phyloP scores from a whole-genome alignment of 495 filamentous ascomycete genomes.

The Talaromyces trachyspermus region DNA sequence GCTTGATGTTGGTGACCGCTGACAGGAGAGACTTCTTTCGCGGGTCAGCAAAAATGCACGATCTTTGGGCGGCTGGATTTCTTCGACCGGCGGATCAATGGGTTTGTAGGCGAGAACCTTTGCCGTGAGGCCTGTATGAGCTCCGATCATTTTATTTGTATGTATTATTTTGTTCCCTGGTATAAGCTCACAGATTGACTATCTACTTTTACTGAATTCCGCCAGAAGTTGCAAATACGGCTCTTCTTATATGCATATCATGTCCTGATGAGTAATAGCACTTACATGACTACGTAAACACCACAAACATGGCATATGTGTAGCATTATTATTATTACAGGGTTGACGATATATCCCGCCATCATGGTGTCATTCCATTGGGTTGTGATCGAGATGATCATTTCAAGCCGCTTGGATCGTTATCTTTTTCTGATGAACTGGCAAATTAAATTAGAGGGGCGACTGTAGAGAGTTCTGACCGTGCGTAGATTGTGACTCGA shows the following conservation, averaged over 20 bases:
- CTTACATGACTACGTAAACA: too few species aligned
- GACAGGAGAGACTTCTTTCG: constrained; percentile 42
- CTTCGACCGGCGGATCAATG: constrained; percentile 8
- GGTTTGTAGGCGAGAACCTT: constrained; percentile 10
- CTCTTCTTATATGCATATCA: too few species aligned
- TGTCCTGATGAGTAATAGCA: too few species aligned
- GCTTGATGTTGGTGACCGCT: constrained; percentile 14
- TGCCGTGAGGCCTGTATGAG: constrained; percentile 13
- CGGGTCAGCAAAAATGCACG: constrained; percentile 44
- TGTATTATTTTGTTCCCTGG: constrained; percentile 1
- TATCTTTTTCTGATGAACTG: background rate
- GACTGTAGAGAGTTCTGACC: too few species aligned
- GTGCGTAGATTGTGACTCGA: background rate
- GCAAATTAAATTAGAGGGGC: background rate
- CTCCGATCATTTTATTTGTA: constrained; percentile 8
- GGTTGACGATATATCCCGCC: background rate
- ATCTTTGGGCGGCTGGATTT: constrained; percentile 34
- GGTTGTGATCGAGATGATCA: constrained; percentile 1
- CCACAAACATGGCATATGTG: background rate
- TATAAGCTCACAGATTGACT: too few species aligned
- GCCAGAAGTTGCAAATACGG: background rate
- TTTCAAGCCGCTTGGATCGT: background rate
- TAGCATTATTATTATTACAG: background rate
- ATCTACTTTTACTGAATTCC: background rate
- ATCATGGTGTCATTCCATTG: background rate